Evolutionary conservation across 2,329 filamentous ascomycete species (phyloP).

Genomic region (Aspergillus ochraceoroseus): DNA sequence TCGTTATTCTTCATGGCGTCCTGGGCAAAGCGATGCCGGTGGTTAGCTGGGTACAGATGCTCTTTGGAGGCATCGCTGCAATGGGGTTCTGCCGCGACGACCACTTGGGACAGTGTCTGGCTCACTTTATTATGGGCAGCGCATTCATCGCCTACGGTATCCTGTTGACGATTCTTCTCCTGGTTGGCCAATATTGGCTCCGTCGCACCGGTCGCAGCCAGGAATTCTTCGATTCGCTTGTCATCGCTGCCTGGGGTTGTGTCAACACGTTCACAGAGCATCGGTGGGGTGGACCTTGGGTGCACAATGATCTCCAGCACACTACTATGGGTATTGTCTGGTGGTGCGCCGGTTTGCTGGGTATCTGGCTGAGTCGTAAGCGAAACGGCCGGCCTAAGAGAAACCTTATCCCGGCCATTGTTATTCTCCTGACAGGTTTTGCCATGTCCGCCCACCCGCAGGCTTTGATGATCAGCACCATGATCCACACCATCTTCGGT

Average conservation of each 20-base stretch:
- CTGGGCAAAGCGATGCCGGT: conserved; percentile 84
- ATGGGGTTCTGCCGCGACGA: conserved; percentile 90
- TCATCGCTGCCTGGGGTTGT: conserved; percentile 93
- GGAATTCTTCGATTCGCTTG: conserved; percentile 89
- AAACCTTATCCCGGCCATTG: conserved; percentile 87
- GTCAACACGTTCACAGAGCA: conserved; percentile 99
- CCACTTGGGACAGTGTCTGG: conserved; percentile 84
- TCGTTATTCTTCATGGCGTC: conserved; percentile 71
- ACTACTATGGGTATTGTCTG: conserved; percentile 99
- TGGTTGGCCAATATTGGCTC: conserved; percentile 86
- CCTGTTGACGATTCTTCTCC: conserved; percentile 73
- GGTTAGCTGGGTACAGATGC: conserved; percentile 84
- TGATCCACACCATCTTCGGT: conserved; percentile 84
- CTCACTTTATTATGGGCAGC: conserved; percentile 98
- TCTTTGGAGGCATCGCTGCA: conserved; percentile 90
- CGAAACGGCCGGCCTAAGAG: conserved; percentile 80
- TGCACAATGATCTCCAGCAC: conserved; percentile 90
- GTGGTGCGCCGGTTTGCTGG: conserved; percentile 90
- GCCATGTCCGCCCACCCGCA: conserved; percentile 93
- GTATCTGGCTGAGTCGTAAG: conserved; percentile 84
- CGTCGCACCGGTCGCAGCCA: conserved; percentile 77
- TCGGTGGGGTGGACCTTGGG: conserved; percentile 85
- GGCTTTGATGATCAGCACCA: conserved; percentile 72
- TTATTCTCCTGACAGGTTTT: conserved; percentile 89
- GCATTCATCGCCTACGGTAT: conserved; percentile 95